Evolutionary conservation across 2,329 filamentous ascomycete genomes (phyloP).

Genomic region (Epichloe hybrida): DNA sequence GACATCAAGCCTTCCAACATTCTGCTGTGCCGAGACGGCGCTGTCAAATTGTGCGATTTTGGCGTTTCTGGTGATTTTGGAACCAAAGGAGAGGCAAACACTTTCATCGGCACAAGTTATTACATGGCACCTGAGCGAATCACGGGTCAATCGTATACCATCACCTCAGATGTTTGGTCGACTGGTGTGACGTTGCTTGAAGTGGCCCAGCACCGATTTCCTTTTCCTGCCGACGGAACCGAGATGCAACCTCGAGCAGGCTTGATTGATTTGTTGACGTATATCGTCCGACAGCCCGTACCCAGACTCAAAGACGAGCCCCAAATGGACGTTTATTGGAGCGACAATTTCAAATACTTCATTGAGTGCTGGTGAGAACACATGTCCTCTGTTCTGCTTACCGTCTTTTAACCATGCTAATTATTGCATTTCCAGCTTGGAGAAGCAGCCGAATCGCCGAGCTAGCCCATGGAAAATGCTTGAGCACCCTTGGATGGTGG

Average conservation of each 20-base stretch:
- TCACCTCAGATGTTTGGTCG: conserved; percentile 97
- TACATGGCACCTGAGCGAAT: conserved; percentile 99
- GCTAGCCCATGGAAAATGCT: conserved; percentile 98
- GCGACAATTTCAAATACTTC: conserved; percentile 96
- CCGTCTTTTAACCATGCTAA: conserved; percentile 10
- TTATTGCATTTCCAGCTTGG: conserved; percentile 49
- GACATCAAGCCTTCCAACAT: conserved; percentile 99
- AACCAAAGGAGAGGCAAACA: conserved; percentile 96
- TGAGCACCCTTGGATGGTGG: conserved; percentile 96
- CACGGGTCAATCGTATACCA: conserved; percentile 94
- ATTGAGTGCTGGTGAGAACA: conserved; percentile 93
- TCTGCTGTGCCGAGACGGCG: conserved; percentile 76
- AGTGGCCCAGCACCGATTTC: conserved; percentile 97
- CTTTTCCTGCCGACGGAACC: conserved; percentile 91
- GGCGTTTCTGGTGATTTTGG: conserved; percentile 96
- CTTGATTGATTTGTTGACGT: conserved; percentile 88
- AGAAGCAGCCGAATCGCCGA: conserved; percentile 77
- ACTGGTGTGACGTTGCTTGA: conserved; percentile 94
- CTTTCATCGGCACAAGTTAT: conserved; percentile 96
- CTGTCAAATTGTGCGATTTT: conserved; percentile 97
- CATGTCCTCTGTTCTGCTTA: not conserved
- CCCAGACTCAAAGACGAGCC: conserved; percentile 94
- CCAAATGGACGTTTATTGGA: conserved; percentile 82
- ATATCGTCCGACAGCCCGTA: conserved; percentile 91
- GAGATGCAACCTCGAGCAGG: conserved; percentile 90